Conservation (phyloP, 2,329 filamentous ascomycete species). For the Fusarium zealandicum region DNA sequence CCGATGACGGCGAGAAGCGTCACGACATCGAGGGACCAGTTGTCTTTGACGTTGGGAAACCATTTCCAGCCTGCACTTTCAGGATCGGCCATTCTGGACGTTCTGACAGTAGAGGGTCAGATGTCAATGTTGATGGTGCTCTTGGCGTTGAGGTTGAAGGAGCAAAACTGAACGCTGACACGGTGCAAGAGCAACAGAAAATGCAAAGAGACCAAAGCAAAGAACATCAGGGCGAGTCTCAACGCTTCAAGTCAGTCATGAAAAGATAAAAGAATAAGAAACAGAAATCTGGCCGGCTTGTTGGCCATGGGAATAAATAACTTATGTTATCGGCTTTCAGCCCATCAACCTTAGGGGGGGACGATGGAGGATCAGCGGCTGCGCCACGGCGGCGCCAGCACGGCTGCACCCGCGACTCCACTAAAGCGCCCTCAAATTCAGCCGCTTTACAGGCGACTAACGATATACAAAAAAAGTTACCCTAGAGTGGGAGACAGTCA, state of each 20-base stretch:
- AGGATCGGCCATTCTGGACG: slow-evolving; percentile 38
- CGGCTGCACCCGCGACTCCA: slow-evolving; percentile 25
- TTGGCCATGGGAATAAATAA: too few species aligned
- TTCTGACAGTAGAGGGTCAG: background rate
- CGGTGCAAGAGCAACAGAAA: too few species aligned
- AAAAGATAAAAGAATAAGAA: background rate
- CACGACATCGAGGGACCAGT: slow-evolving; percentile 67
- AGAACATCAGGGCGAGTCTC: too few species aligned
- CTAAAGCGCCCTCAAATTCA: slow-evolving; percentile 11
- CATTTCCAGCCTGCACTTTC: slow-evolving; percentile 47
- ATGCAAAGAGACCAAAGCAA: background rate
- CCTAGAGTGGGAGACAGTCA: too few species aligned
- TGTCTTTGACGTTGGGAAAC: slow-evolving; percentile 53
- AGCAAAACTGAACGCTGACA: too few species aligned
- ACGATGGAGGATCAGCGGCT: slow-evolving; percentile 14
- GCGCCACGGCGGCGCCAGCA: too few species aligned
- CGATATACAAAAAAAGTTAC: background rate
- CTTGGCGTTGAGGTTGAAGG: background rate
- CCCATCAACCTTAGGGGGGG: too few species aligned
- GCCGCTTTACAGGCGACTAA: background rate
- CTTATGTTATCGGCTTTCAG: too few species aligned
- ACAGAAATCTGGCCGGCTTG: background rate
- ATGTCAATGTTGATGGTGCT: background rate
- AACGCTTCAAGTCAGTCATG: background rate
- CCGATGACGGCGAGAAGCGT: slow-evolving; percentile 69